Conservation (phyloP, 805 yeast species). For the Maudiozyma pseudohumilis region DNA sequence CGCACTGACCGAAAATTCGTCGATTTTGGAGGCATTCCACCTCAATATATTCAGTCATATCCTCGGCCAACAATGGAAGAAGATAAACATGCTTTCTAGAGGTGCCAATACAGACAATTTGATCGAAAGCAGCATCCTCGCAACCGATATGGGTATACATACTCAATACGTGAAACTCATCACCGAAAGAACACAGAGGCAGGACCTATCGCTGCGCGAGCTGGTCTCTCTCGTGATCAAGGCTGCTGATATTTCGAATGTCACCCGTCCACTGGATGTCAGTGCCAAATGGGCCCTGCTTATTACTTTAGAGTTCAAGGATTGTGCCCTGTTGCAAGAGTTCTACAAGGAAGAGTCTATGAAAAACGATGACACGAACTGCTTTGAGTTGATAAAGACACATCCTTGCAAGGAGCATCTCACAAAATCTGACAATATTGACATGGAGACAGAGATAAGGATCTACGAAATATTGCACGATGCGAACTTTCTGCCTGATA, state of each 20-base stretch:
- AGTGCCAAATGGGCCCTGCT: conserved; percentile 81
- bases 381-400: conserved; percentile 1
- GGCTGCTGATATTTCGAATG: conserved; percentile 94
- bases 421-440: conserved; percentile 4
- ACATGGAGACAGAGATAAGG: conserved; percentile 7
- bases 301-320: conserved; percentile 68
- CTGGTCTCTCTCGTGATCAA: conserved; percentile 66
- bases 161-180: conserved; percentile 55
- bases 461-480: conserved; percentile 4
- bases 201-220: conserved; percentile 27
- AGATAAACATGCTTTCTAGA: conserved; percentile 14
- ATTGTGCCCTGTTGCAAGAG: conserved; percentile 45
- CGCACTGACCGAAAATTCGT: conserved; percentile 46
- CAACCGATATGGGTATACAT: conserved; percentile 93
- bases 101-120: conserved; percentile 6
- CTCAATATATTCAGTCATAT: conserved; percentile 49
- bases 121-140: conserved; percentile 37
- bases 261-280: conserved; percentile 65
- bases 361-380: background rate
- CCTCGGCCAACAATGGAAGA: conserved; percentile 44
- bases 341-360: background rate
- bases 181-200: conserved; percentile 8
- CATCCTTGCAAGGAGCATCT: background rate
- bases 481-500: conserved; percentile 17
- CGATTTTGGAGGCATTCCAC: conserved; percentile 80